These are phyloP conservation scores for Corylus avellana DNA, from an alignment of 306 rosid species.

Conservation along the genomic window DNA sequence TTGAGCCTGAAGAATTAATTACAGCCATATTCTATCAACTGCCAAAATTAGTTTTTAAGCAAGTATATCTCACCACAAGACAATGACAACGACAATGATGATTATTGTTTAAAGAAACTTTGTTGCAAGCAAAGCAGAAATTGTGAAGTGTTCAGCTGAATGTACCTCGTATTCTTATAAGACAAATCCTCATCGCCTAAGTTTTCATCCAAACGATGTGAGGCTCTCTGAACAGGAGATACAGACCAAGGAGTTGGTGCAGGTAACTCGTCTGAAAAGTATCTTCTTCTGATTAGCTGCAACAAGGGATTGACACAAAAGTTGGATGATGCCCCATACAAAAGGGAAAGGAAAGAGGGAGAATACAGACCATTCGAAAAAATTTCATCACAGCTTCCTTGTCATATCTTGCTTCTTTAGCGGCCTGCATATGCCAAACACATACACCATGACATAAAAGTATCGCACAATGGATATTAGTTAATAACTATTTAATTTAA, in stretches of 20 bases:
- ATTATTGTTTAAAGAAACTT: conserved; percentile 13
- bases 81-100: background rate
- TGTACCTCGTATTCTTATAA: conserved; percentile 58
- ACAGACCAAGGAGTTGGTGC: conserved; percentile 65
- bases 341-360: background rate
- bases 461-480: background rate
- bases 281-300: conserved; percentile 91
- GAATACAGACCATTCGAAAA: conserved; percentile 73
- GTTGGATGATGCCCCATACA: conserved; percentile 28
- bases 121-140: conserved; percentile 14
- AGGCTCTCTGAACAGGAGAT: conserved; percentile 56
- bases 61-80: background rate
- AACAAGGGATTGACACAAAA: conserved; percentile 31
- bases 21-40: background rate
- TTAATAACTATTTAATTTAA: background rate
- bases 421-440: conserved; percentile 65
- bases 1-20: background rate
- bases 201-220: conserved; percentile 71
- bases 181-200: conserved; percentile 64
- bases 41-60: background rate
- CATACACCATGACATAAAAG: conserved; percentile 16
- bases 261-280: conserved; percentile 81
- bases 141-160: background rate
- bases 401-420: conserved; percentile 92
- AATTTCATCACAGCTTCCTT: conserved; percentile 90